phyloP scores from a whole-genome alignment of 1,139 yeast species.

The Hansenula lynferdii region DNA sequence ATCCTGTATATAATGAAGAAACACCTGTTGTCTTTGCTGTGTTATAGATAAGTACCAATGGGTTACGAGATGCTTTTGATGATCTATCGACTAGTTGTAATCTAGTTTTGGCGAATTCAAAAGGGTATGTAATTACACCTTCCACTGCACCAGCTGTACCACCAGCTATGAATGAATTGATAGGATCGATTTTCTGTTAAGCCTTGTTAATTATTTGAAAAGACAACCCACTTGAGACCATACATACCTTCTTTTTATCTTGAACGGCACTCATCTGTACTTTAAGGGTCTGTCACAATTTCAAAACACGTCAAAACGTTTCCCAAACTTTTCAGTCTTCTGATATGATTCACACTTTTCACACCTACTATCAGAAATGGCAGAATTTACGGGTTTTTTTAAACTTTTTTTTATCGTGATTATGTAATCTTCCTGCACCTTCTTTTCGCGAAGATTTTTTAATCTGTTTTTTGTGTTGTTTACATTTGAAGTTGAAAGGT shows the following conservation, averaged over 20 bases:
- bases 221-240: too few species aligned
- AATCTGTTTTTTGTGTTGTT: too few species aligned
- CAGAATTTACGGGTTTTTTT: background rate
- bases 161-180: constrained; percentile 85
- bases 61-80: constrained; percentile 70
- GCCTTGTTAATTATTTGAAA: too few species aligned
- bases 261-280: background rate
- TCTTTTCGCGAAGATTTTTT: too few species aligned
- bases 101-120: constrained; percentile 94
- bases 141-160: constrained; percentile 94
- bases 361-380: too few species aligned
- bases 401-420: too few species aligned
- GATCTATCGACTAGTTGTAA: constrained; percentile 76
- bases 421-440: too few species aligned
- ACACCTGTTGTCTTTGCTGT: constrained; percentile 79
- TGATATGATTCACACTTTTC: too few species aligned
- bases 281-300: too few species aligned
- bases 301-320: background rate
- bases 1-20: constrained; percentile 83
- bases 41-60: constrained; percentile 70
- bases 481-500: too few species aligned
- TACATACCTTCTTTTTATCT: background rate
- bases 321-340: background rate
- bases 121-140: constrained; percentile 88
- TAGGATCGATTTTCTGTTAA: constrained; percentile 48